Base-by-base conservation (phyloP, 2,329 filamentous ascomycete species). In the Madurella fahalii region DNA sequence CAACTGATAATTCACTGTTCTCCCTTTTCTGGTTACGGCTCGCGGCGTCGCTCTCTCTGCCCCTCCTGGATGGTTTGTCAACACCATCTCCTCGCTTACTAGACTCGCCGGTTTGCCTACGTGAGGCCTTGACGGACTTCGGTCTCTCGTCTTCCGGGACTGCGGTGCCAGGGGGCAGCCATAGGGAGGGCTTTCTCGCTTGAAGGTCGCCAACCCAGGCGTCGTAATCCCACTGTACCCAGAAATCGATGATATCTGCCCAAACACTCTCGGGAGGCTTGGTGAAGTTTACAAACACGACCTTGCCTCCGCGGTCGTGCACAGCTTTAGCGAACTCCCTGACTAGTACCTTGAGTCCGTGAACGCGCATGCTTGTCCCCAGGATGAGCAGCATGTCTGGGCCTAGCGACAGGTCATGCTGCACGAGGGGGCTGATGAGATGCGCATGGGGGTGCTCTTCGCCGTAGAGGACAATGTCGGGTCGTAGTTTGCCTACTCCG, bases 141-240 rank as follows among this genome's bases (percentile, higher is more conserved):
- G 71, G 69, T 53, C 72, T 74, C 46, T 77, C 74, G 20, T 71
- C 68, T 13, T 72, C 69, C 1, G 64, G 54, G 5, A 71, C 30
- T 0, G 40, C 65, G 2, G 73, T 68, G 1, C 73, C 74, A 0
- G 76, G 74, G 0, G 77, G 77, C 53, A 81, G 69, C 83, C 83
- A 87, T 4, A 87, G 71, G 46, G 78, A 76, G 1, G 82, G 79
- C 53, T 84, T 77, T 50, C 81, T 78, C 48, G 71, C 69, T 57
- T 79, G 81, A 51, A 89, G 66, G 63, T 88, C 83, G 9, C 76
- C 69, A 1, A 89, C 85, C 86, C 86, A 90, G 4, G 81, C 81
- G 61, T 90, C 86, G 56, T 86, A 89, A 63, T 89, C 86, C 85
- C 85, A 88, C 58, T 86, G 78, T 1, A 90, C 78, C 81, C 85